Evolutionary conservation across 441 rosid genomes (phyloP).

Genomic region (Capsella rubella): DNA sequence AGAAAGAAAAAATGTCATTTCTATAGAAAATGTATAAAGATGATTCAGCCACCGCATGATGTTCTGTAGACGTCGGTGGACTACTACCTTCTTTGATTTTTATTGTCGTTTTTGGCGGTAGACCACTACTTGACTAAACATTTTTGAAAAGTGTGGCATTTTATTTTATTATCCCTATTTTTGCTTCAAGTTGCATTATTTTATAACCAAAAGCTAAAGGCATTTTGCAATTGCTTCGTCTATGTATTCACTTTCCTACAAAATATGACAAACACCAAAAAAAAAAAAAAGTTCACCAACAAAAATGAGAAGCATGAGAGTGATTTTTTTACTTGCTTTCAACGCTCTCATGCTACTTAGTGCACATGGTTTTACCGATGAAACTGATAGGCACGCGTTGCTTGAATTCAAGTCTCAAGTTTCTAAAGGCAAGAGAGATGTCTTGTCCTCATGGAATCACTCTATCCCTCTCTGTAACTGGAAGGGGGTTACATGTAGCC

Average conservation of each 20-base stretch:
- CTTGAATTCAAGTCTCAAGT: background rate
- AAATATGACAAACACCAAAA: background rate
- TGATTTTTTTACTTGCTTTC: background rate
- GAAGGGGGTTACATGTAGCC: conserved; percentile 2
- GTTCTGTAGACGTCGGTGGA: too few species aligned
- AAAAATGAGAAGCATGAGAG: background rate
- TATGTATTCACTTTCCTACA: background rate
- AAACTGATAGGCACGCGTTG: background rate
- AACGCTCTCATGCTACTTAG: background rate
- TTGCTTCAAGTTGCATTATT: background rate
- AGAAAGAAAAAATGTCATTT: too few species aligned
- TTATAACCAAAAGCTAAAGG: background rate
- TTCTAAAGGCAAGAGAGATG: background rate
- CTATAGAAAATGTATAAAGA: too few species aligned
- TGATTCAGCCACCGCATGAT: too few species aligned
- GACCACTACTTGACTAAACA: background rate
- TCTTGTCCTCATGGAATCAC: conserved; percentile 4
- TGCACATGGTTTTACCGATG: background rate
- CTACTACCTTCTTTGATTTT: too few species aligned
- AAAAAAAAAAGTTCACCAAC: too few species aligned
- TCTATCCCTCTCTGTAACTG: conserved; percentile 11
- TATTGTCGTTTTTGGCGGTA: background rate
- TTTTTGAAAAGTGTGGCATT: background rate
- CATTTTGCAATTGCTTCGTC: background rate
- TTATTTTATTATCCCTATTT: too few species aligned